Base-by-base conservation (phyloP, 2,329 filamentous ascomycete genomes). In the Pseudogymnoascus sp. region DNA sequence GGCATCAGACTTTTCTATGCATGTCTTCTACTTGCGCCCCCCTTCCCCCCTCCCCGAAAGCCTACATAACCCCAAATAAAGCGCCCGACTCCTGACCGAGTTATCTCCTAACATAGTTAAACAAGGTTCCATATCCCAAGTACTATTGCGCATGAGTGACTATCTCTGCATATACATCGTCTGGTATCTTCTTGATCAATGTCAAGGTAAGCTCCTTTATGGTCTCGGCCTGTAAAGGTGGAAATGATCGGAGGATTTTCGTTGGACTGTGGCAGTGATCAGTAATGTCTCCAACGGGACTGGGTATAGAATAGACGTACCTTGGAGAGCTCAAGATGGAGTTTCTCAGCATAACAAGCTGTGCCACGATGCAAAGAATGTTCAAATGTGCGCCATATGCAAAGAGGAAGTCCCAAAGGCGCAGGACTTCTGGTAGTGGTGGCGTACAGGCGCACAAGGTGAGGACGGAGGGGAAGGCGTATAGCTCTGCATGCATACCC, bases 361-460 rank as follows among this genome's bases (percentile, higher is more conserved):
- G 94, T 12, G 93, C 93, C 13, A 97, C 94, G 66, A 99, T 97
- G 73, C 94, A 97, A 21, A 99, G 77, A 62, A 99, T 90, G 71
- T 99, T 99, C 64, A 99, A 75, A 74, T 99, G 94, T 36, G 92
- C 87, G 0, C 94, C 94, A 68, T 97, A 99, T 0, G 94, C 93
- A 71, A 99, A 96, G 21, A 99, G 76, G 69, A 99, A 99, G 73
- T 99, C 94, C 94, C 94, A 99, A 1, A 99, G 81, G 65, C 89
- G 85, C 61, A 99, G 76, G 0, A 99, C 94, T 75, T 99, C 93
- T 0, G 93, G 93, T 61, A 99, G 76, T 2, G 94, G 94, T 13
- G 94, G 94, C 13, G 94, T 99, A 74, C 94, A 97, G 27, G 94
- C 94, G 71, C 92, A 97, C 59, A 99, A 82, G 0, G 94, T 99